Evolutionary conservation across 2,329 filamentous ascomycete genomes (phyloP), one percentile per base, ranked within the genome.

Genomic region (Bipolaris victoriae): DNA sequence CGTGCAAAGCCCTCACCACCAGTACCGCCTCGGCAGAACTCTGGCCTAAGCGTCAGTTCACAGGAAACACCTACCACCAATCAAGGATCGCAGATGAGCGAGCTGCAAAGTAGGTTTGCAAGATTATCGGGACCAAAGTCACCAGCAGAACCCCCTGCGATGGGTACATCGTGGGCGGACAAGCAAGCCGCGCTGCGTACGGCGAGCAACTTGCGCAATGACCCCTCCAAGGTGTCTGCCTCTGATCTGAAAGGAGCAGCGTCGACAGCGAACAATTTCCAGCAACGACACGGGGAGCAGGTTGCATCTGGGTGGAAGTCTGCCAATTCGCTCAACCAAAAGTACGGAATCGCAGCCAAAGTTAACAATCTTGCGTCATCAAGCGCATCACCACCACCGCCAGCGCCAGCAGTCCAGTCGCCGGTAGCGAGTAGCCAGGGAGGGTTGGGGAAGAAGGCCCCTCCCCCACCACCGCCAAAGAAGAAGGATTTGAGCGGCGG

Each of bases 201-300:
- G 0, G 86, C 86, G 1, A 80, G 82, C 22, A 79, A 80, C 11
- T 82, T 89, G 54, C 83, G 83, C 49, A 85, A 84, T 61, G 82
- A 89, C 64, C 86, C 87, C 1, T 83, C 84, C 3, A 84, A 84
- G 1, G 84, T 89, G 1, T 87, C 85, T 0, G 62, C 87, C 2
- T 77, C 84, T 4, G 86, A 90, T 66, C 81, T 84, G 7, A 81
- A 79, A 57, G 76, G 80, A 37, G 84, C 86, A 13, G 88, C 85
- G 1, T 80, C 81, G 26, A 89, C 86, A 36, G 83, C 84, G 37
- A 88, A 86, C 60, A 88, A 89, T 68, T 90, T 92, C 73, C 86
- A 87, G 13, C 85, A 90, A 70, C 79, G 88, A 26, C 88, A 91
- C 66, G 85, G 88, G 3, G 88, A 88, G 16, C 86, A 90, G 70